A percentile compares a stretch with the other conserved stretches of the same genome.
Evolutionary conservation across 1,284 basidiomycete species (phyloP).

Genomic region (Rhizopogon parksii): DNA sequence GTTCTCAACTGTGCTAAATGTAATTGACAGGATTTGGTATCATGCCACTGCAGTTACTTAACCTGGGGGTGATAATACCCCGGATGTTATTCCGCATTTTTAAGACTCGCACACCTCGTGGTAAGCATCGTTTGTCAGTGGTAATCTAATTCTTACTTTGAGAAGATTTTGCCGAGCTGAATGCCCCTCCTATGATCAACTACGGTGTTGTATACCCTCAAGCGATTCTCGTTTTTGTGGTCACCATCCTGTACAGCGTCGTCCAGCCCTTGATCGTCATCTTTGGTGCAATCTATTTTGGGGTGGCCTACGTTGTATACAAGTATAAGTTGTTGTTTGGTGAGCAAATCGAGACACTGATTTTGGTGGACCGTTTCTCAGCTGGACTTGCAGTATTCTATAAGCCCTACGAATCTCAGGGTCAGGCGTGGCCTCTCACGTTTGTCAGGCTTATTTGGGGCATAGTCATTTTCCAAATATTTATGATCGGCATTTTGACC

Average conservation of each 20-base stretch:
- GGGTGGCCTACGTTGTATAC: constrained; percentile 88
- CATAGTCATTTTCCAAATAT: constrained; percentile 79
- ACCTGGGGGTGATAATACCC: constrained; percentile 79
- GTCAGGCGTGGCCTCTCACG: constrained; percentile 92
- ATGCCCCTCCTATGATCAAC: constrained; percentile 94
- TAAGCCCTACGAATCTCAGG: constrained; percentile 88
- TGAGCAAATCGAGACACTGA: constrained; percentile 32
- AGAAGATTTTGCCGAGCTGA: constrained; percentile 89
- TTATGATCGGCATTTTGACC: constrained; percentile 93
- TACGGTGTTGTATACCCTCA: constrained; percentile 92
- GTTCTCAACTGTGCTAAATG: constrained; percentile 4
- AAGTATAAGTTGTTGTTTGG: constrained; percentile 96
- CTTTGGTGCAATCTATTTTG: constrained; percentile 94
- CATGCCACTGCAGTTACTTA: constrained; percentile 92
- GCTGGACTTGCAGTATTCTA: constrained; percentile 63
- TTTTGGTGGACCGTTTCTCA: neutral
- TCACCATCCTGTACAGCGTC: constrained; percentile 92
- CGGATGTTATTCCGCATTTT: constrained; percentile 67
- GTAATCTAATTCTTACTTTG: constrained; percentile 4
- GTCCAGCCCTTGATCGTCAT: constrained; percentile 91
- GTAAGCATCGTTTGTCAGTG: constrained; percentile 33
- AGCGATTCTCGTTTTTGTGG: constrained; percentile 91
- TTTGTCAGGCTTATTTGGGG: constrained; percentile 86
- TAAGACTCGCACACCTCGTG: constrained; percentile 79
- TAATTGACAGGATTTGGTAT: constrained; percentile 67